Evolutionary conservation across 176 grass and related monocot genomes (phyloP).

Genomic region (Carex kokanica): DNA sequence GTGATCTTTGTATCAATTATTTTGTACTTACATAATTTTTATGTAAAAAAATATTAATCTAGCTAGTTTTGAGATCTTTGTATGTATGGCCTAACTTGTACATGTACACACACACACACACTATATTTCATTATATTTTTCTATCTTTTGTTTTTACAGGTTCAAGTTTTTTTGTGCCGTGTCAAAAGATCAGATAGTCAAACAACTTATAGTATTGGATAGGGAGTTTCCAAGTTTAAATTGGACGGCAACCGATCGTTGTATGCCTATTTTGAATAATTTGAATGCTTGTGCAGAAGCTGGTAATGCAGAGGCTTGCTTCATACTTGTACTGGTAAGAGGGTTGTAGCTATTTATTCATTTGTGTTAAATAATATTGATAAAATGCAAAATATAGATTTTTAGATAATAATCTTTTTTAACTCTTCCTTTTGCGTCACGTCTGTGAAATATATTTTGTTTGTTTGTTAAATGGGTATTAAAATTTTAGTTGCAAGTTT

Average conservation of each 20-base stretch:
- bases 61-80: not conserved
- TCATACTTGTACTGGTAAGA: not conserved
- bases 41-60: not conserved
- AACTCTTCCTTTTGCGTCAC: too few species aligned
- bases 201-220: not conserved
- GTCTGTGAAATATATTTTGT: too few species aligned
- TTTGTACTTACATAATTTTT: not conserved
- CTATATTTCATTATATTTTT: not conserved
- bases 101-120: too few species aligned
- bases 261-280: not conserved
- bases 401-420: too few species aligned
- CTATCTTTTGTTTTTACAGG: not conserved
- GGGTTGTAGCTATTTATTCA: not conserved
- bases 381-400: too few species aligned
- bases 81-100: not conserved
- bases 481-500: too few species aligned
- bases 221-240: not conserved
- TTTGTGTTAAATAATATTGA: too few species aligned
- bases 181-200: not conserved
- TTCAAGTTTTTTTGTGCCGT: not conserved
- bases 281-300: not conserved
- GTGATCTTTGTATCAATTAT: too few species aligned
- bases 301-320: not conserved
- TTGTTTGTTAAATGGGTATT: too few species aligned
- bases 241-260: not conserved